Conservation (phyloP, 164 flowering plant species). For the Euptelea pleiosperma region DNA sequence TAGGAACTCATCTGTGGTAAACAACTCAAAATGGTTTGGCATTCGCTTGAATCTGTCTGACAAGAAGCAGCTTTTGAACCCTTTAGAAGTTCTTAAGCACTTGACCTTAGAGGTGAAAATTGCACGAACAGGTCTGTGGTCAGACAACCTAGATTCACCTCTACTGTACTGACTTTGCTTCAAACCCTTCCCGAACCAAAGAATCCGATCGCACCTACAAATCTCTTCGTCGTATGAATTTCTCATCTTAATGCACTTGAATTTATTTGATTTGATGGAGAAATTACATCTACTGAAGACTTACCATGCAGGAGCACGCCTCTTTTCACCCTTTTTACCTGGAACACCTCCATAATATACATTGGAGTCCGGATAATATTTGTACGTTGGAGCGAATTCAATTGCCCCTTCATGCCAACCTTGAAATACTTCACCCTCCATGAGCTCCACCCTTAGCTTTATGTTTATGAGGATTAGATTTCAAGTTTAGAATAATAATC, state of each 20-base stretch:
- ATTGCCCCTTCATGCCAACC: conserved; percentile 63
- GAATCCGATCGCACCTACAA: conserved; percentile 37
- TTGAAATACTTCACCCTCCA: conserved; percentile 46
- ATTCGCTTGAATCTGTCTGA: conserved; percentile 38
- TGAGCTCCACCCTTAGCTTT: conserved; percentile 60
- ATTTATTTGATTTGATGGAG: too few relatives aligned
- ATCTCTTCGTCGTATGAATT: too few relatives aligned
- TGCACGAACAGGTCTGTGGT: conserved; percentile 38
- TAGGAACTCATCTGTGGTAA: conserved; percentile 17
- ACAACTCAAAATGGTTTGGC: conserved; percentile 20
- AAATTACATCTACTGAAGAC: not conserved
- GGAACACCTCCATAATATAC: conserved; percentile 37
- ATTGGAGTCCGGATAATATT: conserved; percentile 50
- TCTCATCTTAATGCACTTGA: too few relatives aligned
- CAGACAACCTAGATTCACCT: conserved; percentile 29
- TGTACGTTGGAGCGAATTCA: conserved; percentile 62
- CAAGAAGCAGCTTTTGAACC: conserved; percentile 24
- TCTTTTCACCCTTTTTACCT: conserved; percentile 37
- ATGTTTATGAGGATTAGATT: not conserved
- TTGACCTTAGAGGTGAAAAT: conserved; percentile 30
- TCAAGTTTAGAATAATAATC: not conserved
- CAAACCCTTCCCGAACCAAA: conserved; percentile 35
- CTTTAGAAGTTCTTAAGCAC: conserved; percentile 13
- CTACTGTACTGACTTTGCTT: conserved; percentile 25
- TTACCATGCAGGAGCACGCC: conserved; percentile 70